phyloP scores from a whole-genome alignment of 1,139 yeast genomes.

The Yamadazyma jaroonii region DNA sequence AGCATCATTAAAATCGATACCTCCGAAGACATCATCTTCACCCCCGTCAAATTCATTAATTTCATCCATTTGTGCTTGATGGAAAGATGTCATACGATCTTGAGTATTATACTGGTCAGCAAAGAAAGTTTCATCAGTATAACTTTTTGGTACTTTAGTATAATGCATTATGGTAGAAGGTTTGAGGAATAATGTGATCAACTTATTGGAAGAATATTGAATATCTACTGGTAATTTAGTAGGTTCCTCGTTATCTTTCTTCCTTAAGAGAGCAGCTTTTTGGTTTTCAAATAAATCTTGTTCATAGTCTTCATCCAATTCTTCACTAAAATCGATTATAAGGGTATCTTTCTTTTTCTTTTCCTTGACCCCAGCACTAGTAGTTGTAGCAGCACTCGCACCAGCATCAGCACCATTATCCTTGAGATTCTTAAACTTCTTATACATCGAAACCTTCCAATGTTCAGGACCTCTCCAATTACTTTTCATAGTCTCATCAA shows the following conservation, averaged over 20 bases:
- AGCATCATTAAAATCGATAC: conserved; percentile 32
- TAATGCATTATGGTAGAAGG: conserved; percentile 47
- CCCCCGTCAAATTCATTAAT: conserved; percentile 22
- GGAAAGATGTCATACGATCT: conserved; percentile 40
- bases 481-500: conserved; percentile 64
- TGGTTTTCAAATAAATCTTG: conserved; percentile 52
- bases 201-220: conserved; percentile 65
- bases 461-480: conserved; percentile 94
- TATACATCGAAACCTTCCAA: conserved; percentile 78
- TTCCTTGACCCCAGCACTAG: too few species aligned
- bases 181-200: conserved; percentile 68
- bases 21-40: conserved; percentile 23
- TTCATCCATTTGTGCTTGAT: conserved; percentile 46
- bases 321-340: conserved; percentile 49
- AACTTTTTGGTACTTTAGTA: conserved; percentile 19
- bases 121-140: conserved; percentile 73
- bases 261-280: conserved; percentile 31
- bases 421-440: conserved; percentile 19
- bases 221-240: conserved; percentile 70
- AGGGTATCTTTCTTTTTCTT: conserved; percentile 30
- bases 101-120: conserved; percentile 58
- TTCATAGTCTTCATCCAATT: conserved; percentile 33
- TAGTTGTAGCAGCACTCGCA: conserved; percentile 6
- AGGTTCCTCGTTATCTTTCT: conserved; percentile 26
- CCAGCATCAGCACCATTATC: conserved; percentile 7